phyloP scores from a whole-genome alignment of 2,329 filamentous ascomycete species.

The Penicillium expansum region DNA sequence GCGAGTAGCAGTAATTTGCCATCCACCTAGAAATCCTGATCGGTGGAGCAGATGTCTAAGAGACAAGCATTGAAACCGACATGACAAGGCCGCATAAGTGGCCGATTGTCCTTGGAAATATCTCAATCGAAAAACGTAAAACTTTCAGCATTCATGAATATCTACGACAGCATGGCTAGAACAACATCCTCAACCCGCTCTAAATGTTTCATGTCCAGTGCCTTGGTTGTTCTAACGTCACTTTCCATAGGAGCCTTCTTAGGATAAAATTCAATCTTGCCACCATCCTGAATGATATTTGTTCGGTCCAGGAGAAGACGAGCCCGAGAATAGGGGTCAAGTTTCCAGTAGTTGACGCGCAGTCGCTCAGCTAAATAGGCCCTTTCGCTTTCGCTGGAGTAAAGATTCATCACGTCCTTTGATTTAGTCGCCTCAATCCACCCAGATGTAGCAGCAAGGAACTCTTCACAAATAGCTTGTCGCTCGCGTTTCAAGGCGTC shows the following conservation, averaged over 20 bases:
- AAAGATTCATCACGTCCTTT: constrained; percentile 43
- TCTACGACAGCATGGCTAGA: constrained; percentile 1
- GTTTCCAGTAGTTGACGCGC: constrained; percentile 75
- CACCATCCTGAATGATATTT: constrained; percentile 65
- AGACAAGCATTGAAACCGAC: too few species aligned
- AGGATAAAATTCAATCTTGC: constrained; percentile 68
- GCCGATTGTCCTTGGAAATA: too few species aligned
- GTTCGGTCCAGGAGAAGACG: constrained; percentile 75
- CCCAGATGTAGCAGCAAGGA: constrained; percentile 67
- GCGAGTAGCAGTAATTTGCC: too few species aligned
- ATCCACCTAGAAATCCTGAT: too few species aligned
- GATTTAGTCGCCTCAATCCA: constrained; percentile 64
- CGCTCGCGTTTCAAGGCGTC: constrained; percentile 64
- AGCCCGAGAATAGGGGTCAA: constrained; percentile 83
- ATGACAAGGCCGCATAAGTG: too few species aligned
- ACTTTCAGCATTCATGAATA: neutral
- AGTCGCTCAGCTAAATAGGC: constrained; percentile 62
- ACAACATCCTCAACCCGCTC: constrained; percentile 7
- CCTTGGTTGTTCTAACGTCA: constrained; percentile 6
- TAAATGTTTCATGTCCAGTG: constrained; percentile 9
- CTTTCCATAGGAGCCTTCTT: constrained; percentile 5
- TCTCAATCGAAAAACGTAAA: neutral
- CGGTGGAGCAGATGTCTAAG: too few species aligned
- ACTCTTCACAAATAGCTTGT: constrained; percentile 64
- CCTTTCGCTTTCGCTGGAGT: constrained; percentile 55